Evolutionary conservation across 2,329 filamentous ascomycete species (phyloP).

Genomic region (Xylariaceae sp.): DNA sequence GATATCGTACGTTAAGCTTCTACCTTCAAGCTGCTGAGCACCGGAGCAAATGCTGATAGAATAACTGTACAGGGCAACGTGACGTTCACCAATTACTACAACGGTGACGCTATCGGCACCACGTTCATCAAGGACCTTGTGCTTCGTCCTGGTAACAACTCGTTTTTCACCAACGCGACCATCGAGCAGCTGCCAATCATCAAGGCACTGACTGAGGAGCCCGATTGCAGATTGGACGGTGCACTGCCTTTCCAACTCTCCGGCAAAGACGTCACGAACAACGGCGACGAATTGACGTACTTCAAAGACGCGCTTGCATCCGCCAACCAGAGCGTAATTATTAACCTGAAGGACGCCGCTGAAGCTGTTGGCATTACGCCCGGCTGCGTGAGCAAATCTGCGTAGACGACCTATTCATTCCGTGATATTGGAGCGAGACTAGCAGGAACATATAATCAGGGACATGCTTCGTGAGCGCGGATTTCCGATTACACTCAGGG

Average conservation of each 20-base stretch:
- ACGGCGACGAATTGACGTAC: slow-evolving; percentile 52
- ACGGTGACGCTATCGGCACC: slow-evolving; percentile 49
- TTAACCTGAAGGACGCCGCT: slow-evolving; percentile 35
- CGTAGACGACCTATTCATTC: neutral
- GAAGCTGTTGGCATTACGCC: slow-evolving; percentile 3
- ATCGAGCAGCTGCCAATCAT: slow-evolving; percentile 50
- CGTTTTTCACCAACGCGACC: slow-evolving; percentile 49
- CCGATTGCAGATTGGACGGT: slow-evolving; percentile 49
- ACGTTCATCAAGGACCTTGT: slow-evolving; percentile 55
- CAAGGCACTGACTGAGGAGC: slow-evolving; percentile 34
- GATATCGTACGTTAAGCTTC: slow-evolving; percentile 49
- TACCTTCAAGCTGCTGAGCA: too few species aligned
- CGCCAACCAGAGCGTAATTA: slow-evolving; percentile 47
- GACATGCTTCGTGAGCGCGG: too few species aligned
- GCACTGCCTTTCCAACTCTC: slow-evolving; percentile 52
- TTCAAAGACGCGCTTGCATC: slow-evolving; percentile 51
- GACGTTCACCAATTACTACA: slow-evolving; percentile 56
- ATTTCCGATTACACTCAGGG: too few species aligned
- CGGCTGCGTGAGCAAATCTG: neutral
- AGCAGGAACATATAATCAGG: too few species aligned
- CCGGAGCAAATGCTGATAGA: too few species aligned
- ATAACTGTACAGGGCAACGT: slow-evolving; percentile 51
- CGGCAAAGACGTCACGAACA: slow-evolving; percentile 48
- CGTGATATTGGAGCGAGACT: too few species aligned
- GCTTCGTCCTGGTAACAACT: slow-evolving; percentile 57